Evolutionary conservation across 805 yeast species (phyloP), one percentile per base, ranked within the genome.

Genomic region (Nakazawaea sp.): DNA sequence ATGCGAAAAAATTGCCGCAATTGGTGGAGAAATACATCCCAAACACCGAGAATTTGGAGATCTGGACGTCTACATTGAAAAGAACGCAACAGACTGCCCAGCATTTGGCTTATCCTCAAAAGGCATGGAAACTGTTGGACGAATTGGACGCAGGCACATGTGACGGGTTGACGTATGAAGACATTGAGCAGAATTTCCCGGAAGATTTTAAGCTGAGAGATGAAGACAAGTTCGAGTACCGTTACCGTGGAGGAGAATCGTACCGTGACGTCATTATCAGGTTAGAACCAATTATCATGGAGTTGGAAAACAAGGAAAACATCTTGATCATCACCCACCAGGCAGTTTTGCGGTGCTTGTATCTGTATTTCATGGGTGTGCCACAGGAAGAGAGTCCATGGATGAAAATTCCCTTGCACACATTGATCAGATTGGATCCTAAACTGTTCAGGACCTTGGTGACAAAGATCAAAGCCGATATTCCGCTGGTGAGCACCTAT

Each of bases 321-420:
- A 88, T 92, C 35, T 68, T 92, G 55, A 90, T 92, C 43, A 92
- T 92, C 30, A 92, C 98, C 3, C 99, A 92, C 58, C 99, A 92
- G 61, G 97, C 97, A 0, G 97, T 92, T 9, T 67, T 92, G 46
- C 74, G 99, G 51, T 92, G 99, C 55, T 80, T 92, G 36, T 92
- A 92, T 59, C 97, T 98, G 6, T 92, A 92, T 59, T 92, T 89
- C 55, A 92, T 92, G 97, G 90, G 92, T 55, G 95, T 92, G 15
- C 96, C 97, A 4, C 97, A 90, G 58, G 96, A 90, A 50, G 90
- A 87, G 57, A 76, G 89, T 41, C 99, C 99, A 4, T 92, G 98
- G 98, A 88, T 92, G 96, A 86, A 94, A 27, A 94, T 92, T 42
- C 99, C 99, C 5, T 66, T 92, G 50, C 99, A 92, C 55, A 92